Evolutionary conservation across 2,329 filamentous ascomycete genomes (phyloP), one percentile per base, ranked within the genome.

Genomic region (Periconia digitata): DNA sequence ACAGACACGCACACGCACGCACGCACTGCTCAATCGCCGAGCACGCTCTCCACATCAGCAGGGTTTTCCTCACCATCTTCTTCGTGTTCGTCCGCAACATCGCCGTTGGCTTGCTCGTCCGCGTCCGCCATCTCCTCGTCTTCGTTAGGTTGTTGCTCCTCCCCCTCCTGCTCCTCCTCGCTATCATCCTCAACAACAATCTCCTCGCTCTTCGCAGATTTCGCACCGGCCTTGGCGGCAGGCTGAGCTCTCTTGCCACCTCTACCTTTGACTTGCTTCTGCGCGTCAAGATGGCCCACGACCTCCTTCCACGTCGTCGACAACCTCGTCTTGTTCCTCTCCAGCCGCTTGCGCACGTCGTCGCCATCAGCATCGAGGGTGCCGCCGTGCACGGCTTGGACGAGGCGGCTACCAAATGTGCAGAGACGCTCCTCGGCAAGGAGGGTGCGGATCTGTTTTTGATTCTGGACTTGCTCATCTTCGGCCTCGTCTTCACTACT

Each of bases 281-380:
- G 70, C 62, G 51, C 51, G 61, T 96, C 91, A 3, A 97, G 76
- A 68, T 87, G 94, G 8, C 84, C 82, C 4, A 96, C 76, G 6
- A 96, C 84, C 60, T 94, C 90, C 63, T 87, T 89, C 77, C 89
- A 95, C 67, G 94, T 96, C 39, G 82, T 77, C 2, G 94, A 94
- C 3, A 99, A 79, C 64, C 84, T 85, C n/a, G 76, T 77, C 65
- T 87, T 87, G 72, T 99, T 96, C 56, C 89, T 81, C 60, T 87
- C 79, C 18, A 99, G 76, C 17, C 91, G 81, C 60, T 84, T 82
- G 54, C 83, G 82, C 29, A 95, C 79, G 22, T 80, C 72, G 10
- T 80, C 73, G 6, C 57, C 55, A 23, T 82, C 74, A 10, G 60
- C 53, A 1, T 95, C 90, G 43, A 96, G 77, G 35, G 91, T 84